Evolutionary conservation across 495 filamentous ascomycete species (phyloP).

Genomic region (Pseudomonodictys pantanalensis): DNA sequence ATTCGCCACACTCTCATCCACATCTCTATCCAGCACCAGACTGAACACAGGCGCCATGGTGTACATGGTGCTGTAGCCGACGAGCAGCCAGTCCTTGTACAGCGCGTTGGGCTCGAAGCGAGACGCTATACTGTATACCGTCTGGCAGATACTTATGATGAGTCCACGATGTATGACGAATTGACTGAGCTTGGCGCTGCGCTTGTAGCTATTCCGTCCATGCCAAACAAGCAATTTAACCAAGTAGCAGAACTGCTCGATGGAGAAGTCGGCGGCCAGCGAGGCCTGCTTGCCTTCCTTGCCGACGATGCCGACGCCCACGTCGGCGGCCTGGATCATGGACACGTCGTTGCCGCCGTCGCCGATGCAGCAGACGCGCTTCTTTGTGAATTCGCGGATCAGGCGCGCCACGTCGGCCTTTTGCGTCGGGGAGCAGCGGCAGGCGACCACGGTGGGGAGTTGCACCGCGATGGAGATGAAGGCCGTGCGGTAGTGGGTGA

Average conservation of each 20-base stretch:
- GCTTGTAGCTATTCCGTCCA: slow-evolving; percentile 93
- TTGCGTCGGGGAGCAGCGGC: slow-evolving; percentile 94
- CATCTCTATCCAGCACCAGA: slow-evolving; percentile 92
- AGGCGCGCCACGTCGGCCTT: slow-evolving; percentile 91
- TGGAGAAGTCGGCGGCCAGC: slow-evolving; percentile 92
- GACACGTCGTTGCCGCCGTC: slow-evolving; percentile 98
- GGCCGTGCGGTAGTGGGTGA: slow-evolving; percentile 71
- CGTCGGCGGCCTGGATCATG: slow-evolving; percentile 98
- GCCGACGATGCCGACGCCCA: slow-evolving; percentile 96
- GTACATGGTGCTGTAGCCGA: slow-evolving; percentile 95
- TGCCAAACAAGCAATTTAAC: slow-evolving; percentile 98
- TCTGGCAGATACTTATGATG: slow-evolving; percentile 93
- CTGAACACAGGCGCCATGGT: slow-evolving; percentile 93
- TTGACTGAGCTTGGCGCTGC: slow-evolving; percentile 90
- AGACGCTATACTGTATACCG: slow-evolving; percentile 90
- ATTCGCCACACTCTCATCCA: slow-evolving; percentile 87
- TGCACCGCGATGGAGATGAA: slow-evolving; percentile 88
- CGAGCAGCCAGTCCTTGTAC: slow-evolving; percentile 94
- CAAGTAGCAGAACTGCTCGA: slow-evolving; percentile 92
- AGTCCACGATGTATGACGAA: slow-evolving; percentile 98
- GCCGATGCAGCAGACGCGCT: slow-evolving; percentile 93
- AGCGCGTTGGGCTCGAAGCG: slow-evolving; percentile 89
- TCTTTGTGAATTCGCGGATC: slow-evolving; percentile 88
- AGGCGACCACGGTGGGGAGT: slow-evolving; percentile 90
- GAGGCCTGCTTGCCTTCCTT: slow-evolving; percentile 96